These are phyloP conservation scores for Irpex lacteus DNA, from an alignment of 1,284 basidiomycete genomes.

Conservation along the genomic window DNA sequence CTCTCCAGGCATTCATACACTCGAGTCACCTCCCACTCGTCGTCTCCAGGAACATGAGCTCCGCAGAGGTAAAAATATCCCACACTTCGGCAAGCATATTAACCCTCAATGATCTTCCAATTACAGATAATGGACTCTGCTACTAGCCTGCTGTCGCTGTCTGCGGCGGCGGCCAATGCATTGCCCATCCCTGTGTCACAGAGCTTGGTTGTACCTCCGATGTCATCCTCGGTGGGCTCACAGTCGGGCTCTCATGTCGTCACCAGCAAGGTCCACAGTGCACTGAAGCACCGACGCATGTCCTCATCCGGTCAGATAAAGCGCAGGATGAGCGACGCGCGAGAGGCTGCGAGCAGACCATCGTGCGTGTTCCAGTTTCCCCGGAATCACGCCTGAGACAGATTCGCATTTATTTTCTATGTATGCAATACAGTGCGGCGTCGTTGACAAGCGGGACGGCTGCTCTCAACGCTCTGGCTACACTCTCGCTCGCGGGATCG, in stretches of 20 bases:
- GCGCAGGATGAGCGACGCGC: conserved; percentile 70
- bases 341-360: conserved; percentile 68
- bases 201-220: conserved; percentile 27
- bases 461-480: conserved; percentile 44
- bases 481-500: conserved; percentile 52
- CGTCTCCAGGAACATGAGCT: conserved; percentile 14
- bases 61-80: conserved; percentile 6
- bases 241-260: conserved; percentile 16
- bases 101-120: not conserved
- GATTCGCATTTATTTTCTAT: conserved; percentile 1
- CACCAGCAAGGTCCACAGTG: conserved; percentile 27
- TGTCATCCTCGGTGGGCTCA: conserved; percentile 23
- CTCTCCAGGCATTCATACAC: conserved; percentile 1
- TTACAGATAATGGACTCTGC: conserved; percentile 18
- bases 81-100: not conserved
- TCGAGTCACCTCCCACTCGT: conserved; percentile 13
- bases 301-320: conserved; percentile 66
- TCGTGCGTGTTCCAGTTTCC: conserved; percentile 47
- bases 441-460: conserved; percentile 42
- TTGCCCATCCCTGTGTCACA: conserved; percentile 41
- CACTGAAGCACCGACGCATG: conserved; percentile 55
- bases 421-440: conserved; percentile 35
- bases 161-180: conserved; percentile 53
- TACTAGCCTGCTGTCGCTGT: conserved; percentile 64
- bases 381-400: conserved; percentile 8